phyloP scores from a whole-genome alignment of 371 early-diverging fungal species.

The Rhizopus delemar region DNA sequence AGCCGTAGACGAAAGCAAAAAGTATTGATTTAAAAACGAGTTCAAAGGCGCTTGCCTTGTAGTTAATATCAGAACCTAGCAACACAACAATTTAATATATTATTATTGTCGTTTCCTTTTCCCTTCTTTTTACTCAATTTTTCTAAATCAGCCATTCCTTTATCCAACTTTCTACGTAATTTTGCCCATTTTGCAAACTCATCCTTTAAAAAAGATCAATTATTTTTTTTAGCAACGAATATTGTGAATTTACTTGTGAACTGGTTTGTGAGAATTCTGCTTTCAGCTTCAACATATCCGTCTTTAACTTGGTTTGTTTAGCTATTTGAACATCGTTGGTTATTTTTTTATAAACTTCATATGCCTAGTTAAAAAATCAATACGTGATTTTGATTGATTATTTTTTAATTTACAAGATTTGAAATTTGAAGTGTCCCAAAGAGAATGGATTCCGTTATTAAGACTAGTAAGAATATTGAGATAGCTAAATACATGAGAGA shows the following conservation, averaged over 20 bases:
- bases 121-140: slow-evolving; percentile 49
- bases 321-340: slow-evolving; percentile 45
- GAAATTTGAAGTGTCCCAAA: slow-evolving; percentile 61
- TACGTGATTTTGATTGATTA: neutral
- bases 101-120: neutral
- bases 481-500: slow-evolving; percentile 52
- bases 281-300: slow-evolving; percentile 59
- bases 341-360: slow-evolving; percentile 49
- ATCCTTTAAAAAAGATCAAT: slow-evolving; percentile 52
- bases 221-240: neutral
- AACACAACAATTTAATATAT: neutral
- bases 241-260: slow-evolving; percentile 54
- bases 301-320: slow-evolving; percentile 60
- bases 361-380: slow-evolving; percentile 35
- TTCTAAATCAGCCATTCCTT: slow-evolving; percentile 62
- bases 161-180: slow-evolving; percentile 82
- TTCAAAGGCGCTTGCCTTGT: slow-evolving; percentile 74
- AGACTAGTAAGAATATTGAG: slow-evolving; percentile 54
- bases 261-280: slow-evolving; percentile 64
- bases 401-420: slow-evolving; percentile 38
- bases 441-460: slow-evolving; percentile 58
- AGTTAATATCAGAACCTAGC: slow-evolving; percentile 65
- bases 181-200: slow-evolving; percentile 97
- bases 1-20: slow-evolving; percentile 71
- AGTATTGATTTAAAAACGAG: slow-evolving; percentile 73